These are phyloP conservation scores for Metschnikowia amazonensis DNA, from an alignment of 805 yeast species.

Conservation along the genomic window DNA sequence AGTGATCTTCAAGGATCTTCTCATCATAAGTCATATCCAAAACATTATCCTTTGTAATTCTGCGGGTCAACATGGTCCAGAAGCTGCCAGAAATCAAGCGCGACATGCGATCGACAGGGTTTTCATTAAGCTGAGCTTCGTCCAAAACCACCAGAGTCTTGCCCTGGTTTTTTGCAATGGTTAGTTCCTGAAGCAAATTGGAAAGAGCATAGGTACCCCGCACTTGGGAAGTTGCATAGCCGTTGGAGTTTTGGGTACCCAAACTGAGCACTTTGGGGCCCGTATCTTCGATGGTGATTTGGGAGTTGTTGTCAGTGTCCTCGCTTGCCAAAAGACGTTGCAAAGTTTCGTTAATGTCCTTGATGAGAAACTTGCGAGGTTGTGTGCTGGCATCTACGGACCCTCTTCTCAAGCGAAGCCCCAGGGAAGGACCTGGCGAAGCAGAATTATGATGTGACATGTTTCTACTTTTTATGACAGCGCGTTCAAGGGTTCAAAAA, in stretches of 20 bases:
- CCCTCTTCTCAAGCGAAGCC: constrained; percentile 3
- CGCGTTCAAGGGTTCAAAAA: neutral
- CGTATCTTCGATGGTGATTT: constrained; percentile 79
- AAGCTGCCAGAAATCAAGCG: constrained; percentile 72
- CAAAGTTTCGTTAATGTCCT: constrained; percentile 71
- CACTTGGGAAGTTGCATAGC: constrained; percentile 60
- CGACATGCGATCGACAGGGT: constrained; percentile 75
- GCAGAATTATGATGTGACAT: neutral
- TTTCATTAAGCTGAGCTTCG: constrained; percentile 79
- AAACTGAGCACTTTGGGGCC: constrained; percentile 79
- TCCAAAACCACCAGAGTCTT: constrained; percentile 74
- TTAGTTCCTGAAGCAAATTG: constrained; percentile 80
- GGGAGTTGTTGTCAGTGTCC: constrained; percentile 81
- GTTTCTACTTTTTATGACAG: neutral
- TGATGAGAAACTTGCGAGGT: constrained; percentile 60
- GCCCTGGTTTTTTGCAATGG: constrained; percentile 80
- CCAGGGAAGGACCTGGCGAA: neutral
- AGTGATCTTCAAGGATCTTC: constrained; percentile 55
- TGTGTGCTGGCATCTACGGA: constrained; percentile 6
- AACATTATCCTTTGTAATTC: constrained; percentile 58
- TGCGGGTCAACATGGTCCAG: constrained; percentile 77
- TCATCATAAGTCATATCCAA: constrained; percentile 73
- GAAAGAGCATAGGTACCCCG: constrained; percentile 89
- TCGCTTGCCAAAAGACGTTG: constrained; percentile 66
- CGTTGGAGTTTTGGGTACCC: constrained; percentile 83